Conservation (phyloP, 2,329 filamentous ascomycete genomes). For the Immersiporthe knoxdaviesiana region DNA sequence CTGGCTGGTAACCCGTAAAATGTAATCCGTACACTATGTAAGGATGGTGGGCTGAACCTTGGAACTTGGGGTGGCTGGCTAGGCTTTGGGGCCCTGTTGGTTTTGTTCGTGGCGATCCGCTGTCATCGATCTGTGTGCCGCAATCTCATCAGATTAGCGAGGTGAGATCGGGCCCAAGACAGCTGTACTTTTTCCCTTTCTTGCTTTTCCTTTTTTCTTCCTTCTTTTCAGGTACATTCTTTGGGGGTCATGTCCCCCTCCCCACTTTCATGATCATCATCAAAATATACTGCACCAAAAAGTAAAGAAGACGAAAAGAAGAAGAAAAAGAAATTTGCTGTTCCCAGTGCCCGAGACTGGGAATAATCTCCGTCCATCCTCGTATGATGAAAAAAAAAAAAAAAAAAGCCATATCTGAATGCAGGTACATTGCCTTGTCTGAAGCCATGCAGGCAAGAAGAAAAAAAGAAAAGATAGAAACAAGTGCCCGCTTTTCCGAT, state of each 20-base stretch:
- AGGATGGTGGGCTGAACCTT: background rate
- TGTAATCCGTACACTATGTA: no score
- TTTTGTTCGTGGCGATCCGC: conserved; percentile 8
- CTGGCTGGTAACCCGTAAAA: no score
- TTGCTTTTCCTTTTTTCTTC: background rate
- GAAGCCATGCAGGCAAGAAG: background rate
- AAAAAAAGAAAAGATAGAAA: background rate
- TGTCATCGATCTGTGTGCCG: conserved; percentile 13
- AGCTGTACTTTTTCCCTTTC: background rate
- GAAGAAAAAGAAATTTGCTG: no score
- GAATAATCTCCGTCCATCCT: background rate
- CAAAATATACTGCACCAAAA: background rate
- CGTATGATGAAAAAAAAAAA: background rate
- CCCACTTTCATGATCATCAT: background rate
- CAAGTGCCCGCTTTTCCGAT: background rate
- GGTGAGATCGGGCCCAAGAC: conserved; percentile 6
- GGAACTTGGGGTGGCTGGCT: background rate
- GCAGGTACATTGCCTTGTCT: background rate
- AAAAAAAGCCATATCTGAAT: no score
- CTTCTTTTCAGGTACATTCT: background rate
- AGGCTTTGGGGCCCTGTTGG: background rate
- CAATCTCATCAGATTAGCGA: conserved; percentile 12
- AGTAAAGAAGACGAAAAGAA: no score
- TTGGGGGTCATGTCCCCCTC: background rate
- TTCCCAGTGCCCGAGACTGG: background rate